Evolutionary conservation across 2,329 filamentous ascomycete genomes (phyloP), one percentile per base, ranked within the genome.

Genomic region (Fusarium anguioides): DNA sequence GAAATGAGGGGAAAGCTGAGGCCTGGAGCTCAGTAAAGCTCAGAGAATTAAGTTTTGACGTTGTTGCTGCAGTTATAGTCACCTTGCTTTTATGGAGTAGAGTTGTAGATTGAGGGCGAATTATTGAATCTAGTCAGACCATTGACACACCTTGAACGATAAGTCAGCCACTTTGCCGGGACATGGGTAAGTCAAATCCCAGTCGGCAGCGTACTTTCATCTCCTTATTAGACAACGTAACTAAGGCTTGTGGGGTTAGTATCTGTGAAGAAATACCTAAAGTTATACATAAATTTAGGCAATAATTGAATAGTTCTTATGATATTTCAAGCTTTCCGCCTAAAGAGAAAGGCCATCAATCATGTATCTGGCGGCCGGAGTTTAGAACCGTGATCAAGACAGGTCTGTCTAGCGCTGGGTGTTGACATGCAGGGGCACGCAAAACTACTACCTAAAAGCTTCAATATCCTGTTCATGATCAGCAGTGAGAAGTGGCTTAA

Each of bases 341-440:
- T n/a, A n/a, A n/a, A n/a, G n/a, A n/a, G n/a, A 29, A 37, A 24
- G 41, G 24, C 52, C 20, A 40, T 29, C 44, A 61, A 27, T 59
- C 55, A 42, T 40, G 61, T 56, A 51, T 42, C 51, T 72, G 57
- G 35, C 68, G 66, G n/a, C n/a, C n/a, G 65, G 69, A 66, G 56
- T 46, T 23, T 26, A 64, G 61, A 45, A 49, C 66, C 51, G 31
- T 44, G 55, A 48, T 60, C 26, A n/a, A 60, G 66, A 41, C 66
- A 50, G 11, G 31, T 54, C 42, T 35, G 39, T 36, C 24, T 26
- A 35, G 45, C 23, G 24, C 48, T 51, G 37, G 54, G 58, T 42
- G 20, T 51, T 51, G 53, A 51, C 37, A 56, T 54, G 36, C 62
- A 64, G 61, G 42, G 40, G 60, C 39, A 24, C 20, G 29, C 40